Percentiles rank a stretch among this genome's conserved stretches.
phyloP scores from a whole-genome alignment of 176 grass and related monocot species.

The Aechmea fasciata region DNA sequence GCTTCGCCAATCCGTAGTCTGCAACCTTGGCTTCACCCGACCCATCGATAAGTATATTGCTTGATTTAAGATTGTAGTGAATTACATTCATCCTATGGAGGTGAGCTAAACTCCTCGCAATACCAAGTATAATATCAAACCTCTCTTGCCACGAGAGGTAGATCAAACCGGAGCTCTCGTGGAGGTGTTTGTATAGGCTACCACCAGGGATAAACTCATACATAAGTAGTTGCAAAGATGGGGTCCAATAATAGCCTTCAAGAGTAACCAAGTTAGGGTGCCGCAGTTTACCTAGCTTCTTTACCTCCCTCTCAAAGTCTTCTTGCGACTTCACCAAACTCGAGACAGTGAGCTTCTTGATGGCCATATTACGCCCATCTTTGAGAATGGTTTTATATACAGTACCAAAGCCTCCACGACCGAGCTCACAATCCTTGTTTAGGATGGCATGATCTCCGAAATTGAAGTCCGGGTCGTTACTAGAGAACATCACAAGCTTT shows the following conservation, averaged over 20 bases:
- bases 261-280: slow-evolving; percentile 68
- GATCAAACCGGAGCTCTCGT: slow-evolving; percentile 43
- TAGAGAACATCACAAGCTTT: slow-evolving; percentile 94
- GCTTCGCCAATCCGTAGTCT: slow-evolving; percentile 80
- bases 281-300: slow-evolving; percentile 57
- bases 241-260: slow-evolving; percentile 96
- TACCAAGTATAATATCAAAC: slow-evolving; percentile 78
- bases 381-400: slow-evolving; percentile 82
- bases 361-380: slow-evolving; percentile 70
- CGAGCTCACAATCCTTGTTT: slow-evolving; percentile 94
- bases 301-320: slow-evolving; percentile 85
- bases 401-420: slow-evolving; percentile 83
- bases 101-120: slow-evolving; percentile 63
- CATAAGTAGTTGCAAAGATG: slow-evolving; percentile 81
- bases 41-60: slow-evolving; percentile 71
- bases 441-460: slow-evolving; percentile 69
- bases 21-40: slow-evolving; percentile 64
- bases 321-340: slow-evolving; percentile 82
- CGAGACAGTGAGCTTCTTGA: slow-evolving; percentile 97
- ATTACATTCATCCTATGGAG: slow-evolving; percentile 66
- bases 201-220: slow-evolving; percentile 80
- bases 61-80: slow-evolving; percentile 94
- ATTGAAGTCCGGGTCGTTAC: slow-evolving; percentile 63
- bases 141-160: slow-evolving; percentile 80
- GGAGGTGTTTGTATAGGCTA: slow-evolving; percentile 65